Conservation (phyloP, 2,329 filamentous ascomycete species). For the Hymenoscyphus repandus region DNA sequence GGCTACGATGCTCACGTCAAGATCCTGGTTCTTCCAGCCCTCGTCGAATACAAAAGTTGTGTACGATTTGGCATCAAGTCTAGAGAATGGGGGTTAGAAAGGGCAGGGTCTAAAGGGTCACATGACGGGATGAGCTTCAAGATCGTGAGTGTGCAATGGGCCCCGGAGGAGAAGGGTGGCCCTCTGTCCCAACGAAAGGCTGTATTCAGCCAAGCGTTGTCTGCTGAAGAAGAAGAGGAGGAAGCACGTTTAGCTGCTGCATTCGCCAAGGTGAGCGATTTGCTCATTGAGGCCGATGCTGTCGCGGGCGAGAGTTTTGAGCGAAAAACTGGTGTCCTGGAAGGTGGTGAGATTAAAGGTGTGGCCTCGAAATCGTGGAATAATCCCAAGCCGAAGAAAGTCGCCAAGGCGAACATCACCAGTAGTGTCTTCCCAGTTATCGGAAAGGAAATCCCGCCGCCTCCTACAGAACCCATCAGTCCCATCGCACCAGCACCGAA, state of each 20-base stretch:
- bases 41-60: conserved; percentile 71
- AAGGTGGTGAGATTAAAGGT: conserved; percentile 17
- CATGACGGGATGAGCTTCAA: conserved; percentile 69
- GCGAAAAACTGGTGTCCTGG: conserved; percentile 10
- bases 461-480: not conserved
- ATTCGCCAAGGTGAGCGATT: conserved; percentile 8
- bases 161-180: conserved; percentile 61
- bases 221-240: conserved; percentile 18
- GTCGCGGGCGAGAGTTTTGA: conserved; percentile 17
- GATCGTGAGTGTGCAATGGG: conserved; percentile 77
- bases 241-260: conserved; percentile 12
- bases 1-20: conserved; percentile 84
- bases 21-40: conserved; percentile 71
- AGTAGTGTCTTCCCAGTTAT: not conserved
- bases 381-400: conserved; percentile 7
- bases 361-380: conserved; percentile 25
- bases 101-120: conserved; percentile 34
- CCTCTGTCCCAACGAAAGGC: conserved; percentile 35
- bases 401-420: not conserved
- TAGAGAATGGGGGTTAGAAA: conserved; percentile 64
- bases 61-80: conserved; percentile 78
- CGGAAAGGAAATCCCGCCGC: not conserved
- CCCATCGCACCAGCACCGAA: not conserved
- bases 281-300: not conserved
- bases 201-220: conserved; percentile 14